phyloP scores from a whole-genome alignment of 2,329 filamentous ascomycete species.

The Calonectria multiphialidica region DNA sequence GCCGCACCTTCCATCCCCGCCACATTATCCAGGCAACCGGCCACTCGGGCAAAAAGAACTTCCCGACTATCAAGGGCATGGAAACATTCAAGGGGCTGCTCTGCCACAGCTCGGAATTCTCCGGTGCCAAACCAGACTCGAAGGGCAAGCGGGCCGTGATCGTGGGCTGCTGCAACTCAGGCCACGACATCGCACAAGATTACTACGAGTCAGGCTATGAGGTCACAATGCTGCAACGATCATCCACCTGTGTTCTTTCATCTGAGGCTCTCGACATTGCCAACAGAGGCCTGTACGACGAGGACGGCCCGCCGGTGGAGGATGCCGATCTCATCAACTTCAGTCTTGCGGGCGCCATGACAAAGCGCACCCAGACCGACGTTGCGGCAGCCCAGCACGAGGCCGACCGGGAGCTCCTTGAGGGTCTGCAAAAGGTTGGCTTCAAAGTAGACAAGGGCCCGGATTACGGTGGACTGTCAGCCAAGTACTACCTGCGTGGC shows the following conservation, averaged over 20 bases:
- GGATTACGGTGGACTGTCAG: not conserved
- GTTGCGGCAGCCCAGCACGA: not conserved
- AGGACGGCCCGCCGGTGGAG: not conserved
- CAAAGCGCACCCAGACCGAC: not conserved
- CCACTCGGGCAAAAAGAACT: slow-evolving; percentile 9
- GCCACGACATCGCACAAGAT: not conserved
- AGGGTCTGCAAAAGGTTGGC: not conserved
- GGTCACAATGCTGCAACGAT: not conserved
- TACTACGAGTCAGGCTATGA: slow-evolving; percentile 4
- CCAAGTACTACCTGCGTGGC: not conserved
- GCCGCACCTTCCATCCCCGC: not conserved
- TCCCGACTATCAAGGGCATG: not conserved
- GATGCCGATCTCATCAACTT: not conserved
- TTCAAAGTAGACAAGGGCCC: not conserved
- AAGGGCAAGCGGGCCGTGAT: not conserved
- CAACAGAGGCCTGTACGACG: not conserved
- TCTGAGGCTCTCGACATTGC: not conserved
- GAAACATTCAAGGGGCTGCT: not conserved
- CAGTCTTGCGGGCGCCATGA: not conserved
- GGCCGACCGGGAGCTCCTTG: not conserved
- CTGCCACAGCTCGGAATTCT: not conserved
- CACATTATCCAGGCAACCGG: not conserved
- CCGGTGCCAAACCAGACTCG: not conserved
- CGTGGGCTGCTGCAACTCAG: not conserved
- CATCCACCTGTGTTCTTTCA: not conserved